Evolutionary conservation across 2,329 filamentous ascomycete species (phyloP).

Genomic region (Colletotrichum acutatum): DNA sequence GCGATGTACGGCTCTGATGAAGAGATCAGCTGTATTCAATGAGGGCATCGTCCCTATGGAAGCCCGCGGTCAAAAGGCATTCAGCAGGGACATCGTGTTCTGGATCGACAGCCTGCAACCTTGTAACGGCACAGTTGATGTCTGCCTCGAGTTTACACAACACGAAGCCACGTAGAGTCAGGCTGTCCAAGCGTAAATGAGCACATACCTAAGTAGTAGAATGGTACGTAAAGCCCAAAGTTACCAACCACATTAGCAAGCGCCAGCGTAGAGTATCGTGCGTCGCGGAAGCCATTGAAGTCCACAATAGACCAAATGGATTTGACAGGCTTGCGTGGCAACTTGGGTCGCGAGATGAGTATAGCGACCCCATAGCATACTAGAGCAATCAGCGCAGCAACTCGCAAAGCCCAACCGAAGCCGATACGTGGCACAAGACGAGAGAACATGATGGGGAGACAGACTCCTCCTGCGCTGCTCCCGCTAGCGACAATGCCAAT

Average conservation of each 20-base stretch:
- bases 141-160: neutral
- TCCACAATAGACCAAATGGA: slow-evolving; percentile 8
- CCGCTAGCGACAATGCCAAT: slow-evolving; percentile 42
- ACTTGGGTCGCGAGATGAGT: slow-evolving; percentile 45
- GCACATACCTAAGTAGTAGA: slow-evolving; percentile 44
- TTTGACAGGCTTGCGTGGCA: neutral
- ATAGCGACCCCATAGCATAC: slow-evolving; percentile 49
- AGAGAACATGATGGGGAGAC: slow-evolving; percentile 46
- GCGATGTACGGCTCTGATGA: slow-evolving; percentile 51
- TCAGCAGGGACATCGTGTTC: too few relatives aligned
- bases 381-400: slow-evolving; percentile 55
- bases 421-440: slow-evolving; percentile 60
- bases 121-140: neutral
- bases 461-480: slow-evolving; percentile 24
- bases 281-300: slow-evolving; percentile 17
- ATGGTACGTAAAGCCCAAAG: slow-evolving; percentile 46
- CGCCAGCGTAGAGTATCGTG: slow-evolving; percentile 4
- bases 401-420: slow-evolving; percentile 62
- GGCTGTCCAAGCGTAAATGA: too few relatives aligned
- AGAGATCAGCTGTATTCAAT: neutral
- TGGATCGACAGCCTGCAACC: too few relatives aligned
- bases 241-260: slow-evolving; percentile 37
- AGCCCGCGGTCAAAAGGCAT: neutral
- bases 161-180: neutral
- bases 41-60: too few relatives aligned